A percentile compares a stretch with the other conserved stretches of the same genome.
phyloP scores from a whole-genome alignment of 2,329 filamentous ascomycete genomes.

The Neonectria punicea region DNA sequence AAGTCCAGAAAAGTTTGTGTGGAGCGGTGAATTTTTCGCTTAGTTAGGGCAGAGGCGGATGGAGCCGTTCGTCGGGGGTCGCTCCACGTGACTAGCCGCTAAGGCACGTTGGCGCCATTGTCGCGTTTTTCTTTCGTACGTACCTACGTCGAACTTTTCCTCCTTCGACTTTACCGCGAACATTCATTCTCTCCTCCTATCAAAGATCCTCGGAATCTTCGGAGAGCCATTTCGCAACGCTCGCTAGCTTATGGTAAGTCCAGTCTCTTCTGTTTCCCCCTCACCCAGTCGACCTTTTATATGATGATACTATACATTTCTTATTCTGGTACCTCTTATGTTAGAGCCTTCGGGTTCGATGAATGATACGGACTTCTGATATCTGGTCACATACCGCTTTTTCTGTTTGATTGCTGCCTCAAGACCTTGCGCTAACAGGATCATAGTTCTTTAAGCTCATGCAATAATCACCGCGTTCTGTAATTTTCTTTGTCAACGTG shows the following conservation, averaged over 20 bases:
- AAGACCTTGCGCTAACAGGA: slow-evolving; percentile 32
- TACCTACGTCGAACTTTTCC: neutral
- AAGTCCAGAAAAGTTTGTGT: slow-evolving; percentile 48
- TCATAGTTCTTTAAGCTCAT: slow-evolving; percentile 12
- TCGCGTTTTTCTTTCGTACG: slow-evolving; percentile 33
- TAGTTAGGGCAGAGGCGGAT: slow-evolving; percentile 56
- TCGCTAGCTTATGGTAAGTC: slow-evolving; percentile 48
- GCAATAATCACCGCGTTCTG: neutral
- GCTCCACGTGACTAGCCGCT: slow-evolving; percentile 30
- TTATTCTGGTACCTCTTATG: slow-evolving; percentile 98
- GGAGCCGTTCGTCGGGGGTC: slow-evolving; percentile 9
- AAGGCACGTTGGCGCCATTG: slow-evolving; percentile 13
- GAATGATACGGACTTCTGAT: slow-evolving; percentile 91
- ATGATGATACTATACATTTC: slow-evolving; percentile 79
- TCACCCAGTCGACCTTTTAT: slow-evolving; percentile 40
- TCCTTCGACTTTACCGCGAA: neutral
- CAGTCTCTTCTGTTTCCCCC: slow-evolving; percentile 9
- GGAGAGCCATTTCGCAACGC: neutral
- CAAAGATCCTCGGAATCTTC: slow-evolving; percentile 3
- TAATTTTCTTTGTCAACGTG: neutral
- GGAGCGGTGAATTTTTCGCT: slow-evolving; percentile 56
- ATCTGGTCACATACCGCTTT: slow-evolving; percentile 28
- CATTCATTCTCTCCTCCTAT: slow-evolving; percentile 4
- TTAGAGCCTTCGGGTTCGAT: slow-evolving; percentile 77
- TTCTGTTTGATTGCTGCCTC: slow-evolving; percentile 18